A percentile compares a stretch with the other conserved stretches of the same genome.
Evolutionary conservation across 2,329 filamentous ascomycete species (phyloP).

Genomic region (Aspergillus aculeatus): DNA sequence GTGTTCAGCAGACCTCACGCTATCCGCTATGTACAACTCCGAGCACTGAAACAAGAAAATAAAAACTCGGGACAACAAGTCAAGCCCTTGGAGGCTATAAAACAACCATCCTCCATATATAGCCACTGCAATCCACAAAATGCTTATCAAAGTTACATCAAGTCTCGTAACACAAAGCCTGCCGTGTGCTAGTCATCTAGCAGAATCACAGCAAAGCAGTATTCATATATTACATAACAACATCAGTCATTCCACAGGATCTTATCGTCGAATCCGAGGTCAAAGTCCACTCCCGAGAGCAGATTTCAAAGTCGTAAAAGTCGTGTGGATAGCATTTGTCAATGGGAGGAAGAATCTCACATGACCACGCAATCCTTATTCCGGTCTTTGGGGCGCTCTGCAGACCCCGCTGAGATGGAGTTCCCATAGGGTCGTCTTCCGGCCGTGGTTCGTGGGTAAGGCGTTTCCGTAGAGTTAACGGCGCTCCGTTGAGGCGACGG

Average conservation of each 20-base stretch:
- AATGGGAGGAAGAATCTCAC: slow-evolving; percentile 24
- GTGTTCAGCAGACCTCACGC: not conserved
- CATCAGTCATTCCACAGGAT: slow-evolving; percentile 3
- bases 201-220: not conserved
- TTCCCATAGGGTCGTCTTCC: slow-evolving; percentile 18
- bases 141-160: not conserved
- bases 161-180: slow-evolving; percentile 1
- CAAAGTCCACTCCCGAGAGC: not conserved
- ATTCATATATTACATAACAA: slow-evolving; percentile 11
- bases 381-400: slow-evolving; percentile 30
- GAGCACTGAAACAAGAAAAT: no score
- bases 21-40: not conserved
- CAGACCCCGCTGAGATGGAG: slow-evolving; percentile 11
- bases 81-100: not conserved
- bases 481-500: slow-evolving; percentile 47
- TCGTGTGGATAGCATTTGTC: not conserved
- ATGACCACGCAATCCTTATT: slow-evolving; percentile 47
- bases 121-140: not conserved
- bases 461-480: slow-evolving; percentile 29
- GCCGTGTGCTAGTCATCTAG: slow-evolving; percentile 9
- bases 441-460: slow-evolving; percentile 21
- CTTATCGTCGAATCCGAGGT: slow-evolving; percentile 7
- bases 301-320: not conserved
- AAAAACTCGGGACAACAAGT: no score
- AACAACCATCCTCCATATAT: not conserved